These are phyloP conservation scores for Globisporangium parvum DNA, from an alignment of 352 stramenopile species.

Conservation along the genomic window DNA sequence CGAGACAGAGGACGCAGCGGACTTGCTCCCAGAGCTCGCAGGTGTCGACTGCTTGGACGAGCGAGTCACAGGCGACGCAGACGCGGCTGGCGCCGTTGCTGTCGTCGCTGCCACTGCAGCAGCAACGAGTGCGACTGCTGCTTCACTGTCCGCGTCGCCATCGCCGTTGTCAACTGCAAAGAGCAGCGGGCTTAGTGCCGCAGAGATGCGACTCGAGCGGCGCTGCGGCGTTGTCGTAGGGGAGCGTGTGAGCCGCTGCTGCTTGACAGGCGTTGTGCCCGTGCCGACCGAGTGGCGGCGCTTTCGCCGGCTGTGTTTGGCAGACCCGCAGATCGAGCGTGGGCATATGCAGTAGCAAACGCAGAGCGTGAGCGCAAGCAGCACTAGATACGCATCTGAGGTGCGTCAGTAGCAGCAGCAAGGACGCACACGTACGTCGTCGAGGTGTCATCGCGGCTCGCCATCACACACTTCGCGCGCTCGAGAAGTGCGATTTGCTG, in stretches of 20 bases:
- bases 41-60: conserved; percentile 2
- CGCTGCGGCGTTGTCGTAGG: conserved; percentile 1
- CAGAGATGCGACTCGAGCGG: not conserved
- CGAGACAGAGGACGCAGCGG: conserved; percentile 18
- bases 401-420: too few species aligned
- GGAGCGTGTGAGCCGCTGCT: not conserved
- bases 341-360: not conserved
- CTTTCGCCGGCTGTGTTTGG: not conserved
- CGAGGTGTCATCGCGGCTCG: too few species aligned
- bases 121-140: too few species aligned
- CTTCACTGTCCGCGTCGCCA: not conserved
- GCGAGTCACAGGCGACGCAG: too few species aligned
- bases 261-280: conserved; percentile 1
- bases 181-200: too few species aligned
- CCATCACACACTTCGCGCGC: too few species aligned
- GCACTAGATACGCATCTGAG: too few species aligned
- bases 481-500: not conserved
- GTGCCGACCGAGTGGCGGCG: conserved; percentile 5
- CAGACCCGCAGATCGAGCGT: not conserved
- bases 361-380: too few species aligned
- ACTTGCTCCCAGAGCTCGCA: conserved; percentile 2
- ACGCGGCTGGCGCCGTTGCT: not conserved
- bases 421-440: too few species aligned
- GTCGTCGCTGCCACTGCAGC: not conserved
- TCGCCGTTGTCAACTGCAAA: not conserved